Base-by-base conservation (phyloP, 768 basidiomycete genomes). In the Phallus indusiatus region DNA sequence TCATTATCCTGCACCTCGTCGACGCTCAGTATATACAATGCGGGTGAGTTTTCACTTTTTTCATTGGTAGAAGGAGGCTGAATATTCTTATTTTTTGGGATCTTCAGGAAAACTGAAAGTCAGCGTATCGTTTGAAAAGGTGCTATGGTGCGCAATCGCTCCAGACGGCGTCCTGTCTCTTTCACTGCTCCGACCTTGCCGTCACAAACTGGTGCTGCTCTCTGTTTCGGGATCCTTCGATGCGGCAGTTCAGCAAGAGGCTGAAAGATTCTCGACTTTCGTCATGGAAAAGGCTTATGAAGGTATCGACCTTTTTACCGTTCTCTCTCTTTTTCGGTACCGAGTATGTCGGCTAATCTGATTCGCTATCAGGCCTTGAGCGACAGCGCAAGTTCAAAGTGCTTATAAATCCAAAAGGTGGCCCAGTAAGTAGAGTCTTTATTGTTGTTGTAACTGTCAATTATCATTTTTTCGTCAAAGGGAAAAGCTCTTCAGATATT, bases 361-460 rank as follows among this genome's bases (percentile, higher is more conserved):
- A 51, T 67, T 77, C 87, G 80, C 47, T 69, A n/a, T 80, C n/a
- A 78, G 57, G 20, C 14, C 47, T 28, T 18, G 47, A 78, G 64
- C 81, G 77, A 20, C 68, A 74, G 53, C 77, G 84, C 50, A 72
- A 74, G 18, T 67, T 94, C 33, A 81, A 83, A 62, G 78, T 93
- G 8, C 67, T 94, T 47, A 76, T 94, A 42, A 94, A 94, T 68
- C 92, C 92, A 9, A 71, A 78, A 57, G 84, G 91, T 54, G 92
- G 92, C n/a, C 77, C 75, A 20, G 90, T 90, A 67, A 33, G 84
- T 74, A 1, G 37, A 20, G 20, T 22, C 46, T 18, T 6, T 17
- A 52, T 11, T 48, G 17, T 46, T 18, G n/a, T 37, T 36, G n/a
- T 6, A 55, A 57, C 20, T 54, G n/a, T 18, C 52, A 22, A 56